Conservation (phyloP, 2,329 filamentous ascomycete species). For the Talaromyces sp. region DNA sequence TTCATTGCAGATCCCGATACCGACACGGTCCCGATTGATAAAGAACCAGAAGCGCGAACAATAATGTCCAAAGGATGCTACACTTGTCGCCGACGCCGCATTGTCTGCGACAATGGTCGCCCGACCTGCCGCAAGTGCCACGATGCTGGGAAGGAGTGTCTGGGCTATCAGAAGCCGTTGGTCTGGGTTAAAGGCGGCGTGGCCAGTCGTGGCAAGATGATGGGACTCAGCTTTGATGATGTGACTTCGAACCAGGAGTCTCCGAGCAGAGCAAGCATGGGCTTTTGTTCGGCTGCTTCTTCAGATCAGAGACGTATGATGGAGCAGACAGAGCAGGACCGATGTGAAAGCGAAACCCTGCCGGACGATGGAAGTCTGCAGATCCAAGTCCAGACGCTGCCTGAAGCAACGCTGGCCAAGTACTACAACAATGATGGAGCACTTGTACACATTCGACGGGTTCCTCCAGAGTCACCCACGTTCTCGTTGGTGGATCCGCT, state of each 20-base stretch:
- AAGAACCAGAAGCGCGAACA: conserved; percentile 1
- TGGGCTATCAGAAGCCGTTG: conserved; percentile 39
- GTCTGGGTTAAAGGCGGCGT: conserved; percentile 41
- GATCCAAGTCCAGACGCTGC: background rate
- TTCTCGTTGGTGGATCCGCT: conserved; percentile 43
- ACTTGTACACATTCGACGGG: conserved; percentile 15
- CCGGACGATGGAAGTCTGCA: background rate
- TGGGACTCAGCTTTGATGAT: conserved; percentile 48
- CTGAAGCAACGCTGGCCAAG: background rate
- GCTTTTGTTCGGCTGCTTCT: background rate
- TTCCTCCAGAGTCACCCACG: conserved; percentile 22
- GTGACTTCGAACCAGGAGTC: conserved; percentile 13
- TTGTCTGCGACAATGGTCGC: conserved; percentile 39
- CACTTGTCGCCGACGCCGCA: conserved; percentile 40
- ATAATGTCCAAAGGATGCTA: conserved; percentile 42
- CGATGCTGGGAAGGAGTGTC: conserved; percentile 38
- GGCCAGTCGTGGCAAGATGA: conserved; percentile 45
- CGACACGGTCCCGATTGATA: background rate
- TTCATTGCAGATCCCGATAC: background rate
- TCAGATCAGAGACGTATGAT: background rate
- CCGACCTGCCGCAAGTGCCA: conserved; percentile 39
- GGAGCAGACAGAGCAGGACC: background rate
- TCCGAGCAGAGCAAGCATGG: background rate
- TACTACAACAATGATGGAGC: background rate
- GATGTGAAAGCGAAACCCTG: background rate